Percentiles rank a stretch among this genome's conserved stretches.
Evolutionary conservation across 2,329 filamentous ascomycete genomes (phyloP).

Genomic region (Aurifilum marmelostoma): DNA sequence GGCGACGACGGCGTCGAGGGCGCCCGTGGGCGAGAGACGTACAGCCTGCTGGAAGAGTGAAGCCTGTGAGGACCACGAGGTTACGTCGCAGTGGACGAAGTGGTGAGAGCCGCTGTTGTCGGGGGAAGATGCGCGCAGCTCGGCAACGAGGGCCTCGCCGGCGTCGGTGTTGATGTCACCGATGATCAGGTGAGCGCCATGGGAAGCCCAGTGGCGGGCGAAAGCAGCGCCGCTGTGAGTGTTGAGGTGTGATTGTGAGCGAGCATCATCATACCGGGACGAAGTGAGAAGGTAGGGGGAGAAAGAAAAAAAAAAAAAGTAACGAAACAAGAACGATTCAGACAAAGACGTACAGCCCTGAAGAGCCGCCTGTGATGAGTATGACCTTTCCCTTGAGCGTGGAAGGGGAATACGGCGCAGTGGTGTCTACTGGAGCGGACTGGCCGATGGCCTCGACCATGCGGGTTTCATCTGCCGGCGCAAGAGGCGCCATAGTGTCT

Average conservation of each 20-base stretch:
- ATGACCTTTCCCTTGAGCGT: conserved; percentile 59
- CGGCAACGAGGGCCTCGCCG: conserved; percentile 58
- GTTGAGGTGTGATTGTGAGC: neutral
- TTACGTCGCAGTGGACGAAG: conserved; percentile 67
- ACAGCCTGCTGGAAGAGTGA: conserved; percentile 63
- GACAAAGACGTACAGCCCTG: conserved; percentile 47
- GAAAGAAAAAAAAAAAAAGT: neutral
- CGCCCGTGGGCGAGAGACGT: conserved; percentile 55
- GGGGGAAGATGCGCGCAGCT: conserved; percentile 48
- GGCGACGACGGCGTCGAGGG: conserved; percentile 66
- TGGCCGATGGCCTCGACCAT: conserved; percentile 28
- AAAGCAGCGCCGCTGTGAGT: conserved; percentile 51
- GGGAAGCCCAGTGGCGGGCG: conserved; percentile 55
- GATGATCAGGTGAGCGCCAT: conserved; percentile 63
- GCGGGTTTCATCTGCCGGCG: conserved; percentile 31
- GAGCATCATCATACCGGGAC: neutral
- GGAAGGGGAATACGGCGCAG: conserved; percentile 46
- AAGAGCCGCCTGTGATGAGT: conserved; percentile 66
- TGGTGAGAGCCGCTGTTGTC: conserved; percentile 48
- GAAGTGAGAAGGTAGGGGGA: neutral
- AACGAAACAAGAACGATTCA: neutral
- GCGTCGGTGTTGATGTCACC: conserved; percentile 62
- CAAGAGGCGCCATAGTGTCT: conserved; percentile 37
- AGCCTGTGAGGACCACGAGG: conserved; percentile 66
- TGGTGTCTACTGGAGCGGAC: conserved; percentile 51